These are phyloP conservation scores for Auriscalpium orientale DNA, from an alignment of 768 basidiomycete genomes.

Conservation along the genomic window DNA sequence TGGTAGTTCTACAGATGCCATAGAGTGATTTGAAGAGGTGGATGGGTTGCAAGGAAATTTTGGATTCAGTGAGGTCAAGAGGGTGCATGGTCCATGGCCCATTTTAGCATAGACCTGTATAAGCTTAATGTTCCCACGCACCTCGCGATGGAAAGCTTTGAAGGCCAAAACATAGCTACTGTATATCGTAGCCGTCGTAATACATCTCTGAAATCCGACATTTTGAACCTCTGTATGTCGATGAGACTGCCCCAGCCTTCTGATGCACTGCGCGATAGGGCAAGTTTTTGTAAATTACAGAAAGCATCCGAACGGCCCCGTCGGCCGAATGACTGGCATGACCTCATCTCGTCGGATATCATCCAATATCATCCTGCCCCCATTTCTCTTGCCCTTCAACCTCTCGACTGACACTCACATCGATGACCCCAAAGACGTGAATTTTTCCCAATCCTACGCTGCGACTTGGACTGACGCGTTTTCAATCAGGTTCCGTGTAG, in stretches of 20 bases:
- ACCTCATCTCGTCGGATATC: not conserved
- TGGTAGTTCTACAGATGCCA: not conserved
- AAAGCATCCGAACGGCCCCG: not conserved
- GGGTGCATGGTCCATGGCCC: not conserved
- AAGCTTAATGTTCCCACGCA: not conserved
- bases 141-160: not conserved
- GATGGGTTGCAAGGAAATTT: not conserved
- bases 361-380: not conserved
- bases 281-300: too few species aligned
- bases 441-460: not conserved
- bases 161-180: not conserved
- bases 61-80: not conserved
- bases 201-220: too few species aligned
- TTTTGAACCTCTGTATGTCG: too few species aligned
- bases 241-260: too few species aligned
- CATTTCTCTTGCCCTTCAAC: not conserved
- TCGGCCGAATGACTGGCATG: not conserved
- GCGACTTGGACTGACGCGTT: not conserved
- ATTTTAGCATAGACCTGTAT: not conserved
- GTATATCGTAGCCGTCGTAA: too few species aligned
- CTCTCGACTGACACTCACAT: not conserved
- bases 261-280: too few species aligned
- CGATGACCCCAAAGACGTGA: conserved; percentile 18
- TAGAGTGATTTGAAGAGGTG: too few species aligned
- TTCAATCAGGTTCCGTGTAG: conserved; percentile 68